Base-by-base conservation (phyloP, 202 grass and related monocot genomes). In the Musa balbisiana region DNA sequence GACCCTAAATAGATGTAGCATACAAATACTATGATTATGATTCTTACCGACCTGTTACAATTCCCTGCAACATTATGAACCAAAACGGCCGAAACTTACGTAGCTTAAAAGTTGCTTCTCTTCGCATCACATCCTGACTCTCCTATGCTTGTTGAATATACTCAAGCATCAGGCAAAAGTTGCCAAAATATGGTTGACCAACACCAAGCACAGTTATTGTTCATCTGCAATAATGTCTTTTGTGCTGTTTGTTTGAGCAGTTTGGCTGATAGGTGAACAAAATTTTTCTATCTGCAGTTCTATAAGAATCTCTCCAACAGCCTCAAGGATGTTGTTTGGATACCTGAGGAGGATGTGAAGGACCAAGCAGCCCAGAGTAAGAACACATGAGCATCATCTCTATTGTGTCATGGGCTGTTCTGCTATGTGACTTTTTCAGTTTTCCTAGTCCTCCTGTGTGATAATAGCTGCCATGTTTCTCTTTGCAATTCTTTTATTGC, bases 251-350 rank as follows among this genome's bases (percentile, higher is more conserved):
- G 33, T 8, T 76, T 24, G 11, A 64, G 33, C 23, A 64, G 33
- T 8, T 65, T n/a, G 43, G 62, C 33, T 65, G 49, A 64, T 73
- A 43, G 17, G 22, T 58, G 24, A 11, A 69, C 21, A 49, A 65
- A 54, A 25, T 33, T 26, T 58, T 20, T 25, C 13, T n/a, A 15
- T 15, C 5, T 84, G 63, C 90, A 92, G 90, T 92, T 93, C 19
- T 90, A 82, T 76, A 93, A 90, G 83, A 84, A 88, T 51, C 91
- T 93, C 60, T 90, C 85, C 53, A 87, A 77, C 51, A 88, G 87
- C 69, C 80, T 93, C 58, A 84, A 90, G 79, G 91, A 93, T 19
- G 83, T 93, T 53, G 85, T 93, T 23, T 93, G 91, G 87, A 88
- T 84, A 87, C 88, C 87, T 1, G 83, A 93, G 0, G 76, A 69